phyloP scores from a whole-genome alignment of 139 green algal species.

The Micromonas pusilla region DNA sequence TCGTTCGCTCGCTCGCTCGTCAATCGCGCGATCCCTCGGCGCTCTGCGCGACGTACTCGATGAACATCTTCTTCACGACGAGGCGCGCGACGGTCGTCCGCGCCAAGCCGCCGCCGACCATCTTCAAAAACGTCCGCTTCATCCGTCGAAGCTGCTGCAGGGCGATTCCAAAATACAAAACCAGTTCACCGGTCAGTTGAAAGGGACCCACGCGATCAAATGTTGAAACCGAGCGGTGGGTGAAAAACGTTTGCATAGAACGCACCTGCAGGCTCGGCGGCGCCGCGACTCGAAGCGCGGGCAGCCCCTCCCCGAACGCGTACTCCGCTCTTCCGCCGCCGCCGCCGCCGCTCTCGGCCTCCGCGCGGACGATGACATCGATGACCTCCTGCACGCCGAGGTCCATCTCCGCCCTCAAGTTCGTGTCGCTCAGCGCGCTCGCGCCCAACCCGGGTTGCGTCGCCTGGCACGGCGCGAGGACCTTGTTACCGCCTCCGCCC shows the following conservation, averaged over 20 bases:
- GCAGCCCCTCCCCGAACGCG: conserved; percentile 38
- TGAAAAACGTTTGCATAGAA: too few relatives aligned
- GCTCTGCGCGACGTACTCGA: conserved; percentile 60
- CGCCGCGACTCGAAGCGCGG: conserved; percentile 30
- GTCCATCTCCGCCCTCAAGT: conserved; percentile 9
- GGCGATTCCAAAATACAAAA: too few relatives aligned
- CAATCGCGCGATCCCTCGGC: not conserved
- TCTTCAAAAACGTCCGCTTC: conserved; percentile 77
- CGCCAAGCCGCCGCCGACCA: conserved; percentile 38
- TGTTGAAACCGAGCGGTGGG: too few relatives aligned
- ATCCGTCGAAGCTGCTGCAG: conserved; percentile 69
- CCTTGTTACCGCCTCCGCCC: not conserved
- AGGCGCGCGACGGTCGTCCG: conserved; percentile 52
- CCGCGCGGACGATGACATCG: conserved; percentile 52
- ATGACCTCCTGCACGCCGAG: conserved; percentile 50
- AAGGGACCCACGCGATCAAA: too few relatives aligned
- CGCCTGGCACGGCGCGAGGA: conserved; percentile 61
- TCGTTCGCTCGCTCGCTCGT: not conserved
- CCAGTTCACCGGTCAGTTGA: too few relatives aligned
- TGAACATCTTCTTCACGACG: conserved; percentile 69
- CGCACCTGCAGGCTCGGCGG: conserved; percentile 31
- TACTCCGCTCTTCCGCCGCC: conserved; percentile 41
- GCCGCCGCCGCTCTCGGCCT: conserved; percentile 41
- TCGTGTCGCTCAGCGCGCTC: not conserved
- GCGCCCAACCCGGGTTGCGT: conserved; percentile 40